A percentile compares a stretch with the other conserved stretches of the same genome.
Evolutionary conservation across 2,329 filamentous ascomycete species (phyloP).

Genomic region (Helotiales sp.): DNA sequence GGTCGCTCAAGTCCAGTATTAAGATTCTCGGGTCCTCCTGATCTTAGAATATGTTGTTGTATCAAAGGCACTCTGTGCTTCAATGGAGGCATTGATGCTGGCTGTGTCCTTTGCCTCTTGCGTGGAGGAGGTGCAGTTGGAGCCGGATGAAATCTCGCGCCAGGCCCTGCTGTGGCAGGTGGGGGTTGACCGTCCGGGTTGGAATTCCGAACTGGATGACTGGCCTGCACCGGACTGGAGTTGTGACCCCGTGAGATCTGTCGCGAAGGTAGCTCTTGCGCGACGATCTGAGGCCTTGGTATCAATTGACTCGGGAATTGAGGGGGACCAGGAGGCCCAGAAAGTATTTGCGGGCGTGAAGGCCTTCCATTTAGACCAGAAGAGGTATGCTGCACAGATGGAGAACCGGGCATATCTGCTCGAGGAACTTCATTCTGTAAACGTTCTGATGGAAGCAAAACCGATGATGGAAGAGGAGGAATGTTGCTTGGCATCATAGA

Average conservation of each 20-base stretch:
- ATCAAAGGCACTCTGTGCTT: constrained; percentile 26
- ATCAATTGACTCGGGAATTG: neutral
- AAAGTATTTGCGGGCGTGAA: neutral
- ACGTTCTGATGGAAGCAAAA: constrained; percentile 7
- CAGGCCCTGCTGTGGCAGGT: constrained; percentile 2
- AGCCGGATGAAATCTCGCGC: constrained; percentile 4
- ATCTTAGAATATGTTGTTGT: constrained; percentile 25
- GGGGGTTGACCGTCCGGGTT: neutral
- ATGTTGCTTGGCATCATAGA: constrained; percentile 1
- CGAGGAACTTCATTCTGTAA: neutral
- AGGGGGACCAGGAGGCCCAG: neutral
- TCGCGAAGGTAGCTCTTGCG: neutral
- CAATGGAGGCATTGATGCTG: constrained; percentile 23
- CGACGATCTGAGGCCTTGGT: neutral
- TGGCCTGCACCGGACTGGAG: constrained; percentile 6
- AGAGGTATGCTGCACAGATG: neutral
- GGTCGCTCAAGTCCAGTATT: constrained; percentile 42
- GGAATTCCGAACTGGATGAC: neutral
- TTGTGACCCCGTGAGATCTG: constrained; percentile 1
- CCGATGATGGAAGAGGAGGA: constrained; percentile 9
- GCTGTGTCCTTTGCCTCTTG: constrained; percentile 20
- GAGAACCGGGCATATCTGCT: neutral
- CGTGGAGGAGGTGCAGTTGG: neutral
- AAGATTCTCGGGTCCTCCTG: constrained; percentile 26
- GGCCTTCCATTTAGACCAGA: neutral